Evolutionary conservation across 495 filamentous ascomycete species (phyloP).

Genomic region (Aspergillus sparsus): DNA sequence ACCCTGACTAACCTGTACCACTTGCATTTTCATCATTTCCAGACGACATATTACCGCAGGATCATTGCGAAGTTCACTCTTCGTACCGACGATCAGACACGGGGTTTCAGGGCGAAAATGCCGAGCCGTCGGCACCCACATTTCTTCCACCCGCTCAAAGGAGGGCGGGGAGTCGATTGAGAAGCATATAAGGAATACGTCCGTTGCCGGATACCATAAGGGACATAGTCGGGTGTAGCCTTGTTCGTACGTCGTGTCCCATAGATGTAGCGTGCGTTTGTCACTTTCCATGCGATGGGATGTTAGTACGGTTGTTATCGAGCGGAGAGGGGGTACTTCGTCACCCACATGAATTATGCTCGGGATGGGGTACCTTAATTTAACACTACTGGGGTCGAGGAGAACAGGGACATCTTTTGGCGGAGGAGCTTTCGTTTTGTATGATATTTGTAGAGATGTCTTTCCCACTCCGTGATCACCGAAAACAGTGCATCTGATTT

Average conservation of each 20-base stretch:
- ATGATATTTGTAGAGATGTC: neutral
- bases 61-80: constrained; percentile 4
- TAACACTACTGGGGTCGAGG: neutral
- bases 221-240: constrained; percentile 1
- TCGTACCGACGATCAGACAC: constrained; percentile 1
- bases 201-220: constrained; percentile 2
- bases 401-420: neutral
- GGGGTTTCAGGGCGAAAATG: neutral
- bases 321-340: neutral
- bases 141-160: neutral
- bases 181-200: constrained; percentile 5
- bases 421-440: neutral
- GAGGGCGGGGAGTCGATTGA: neutral
- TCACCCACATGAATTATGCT: neutral
- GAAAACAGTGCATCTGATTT: constrained; percentile 1
- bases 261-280: neutral
- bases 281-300: neutral
- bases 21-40: neutral
- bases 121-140: neutral
- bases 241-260: constrained; percentile 3
- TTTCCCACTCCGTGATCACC: constrained; percentile 5
- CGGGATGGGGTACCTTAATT: neutral
- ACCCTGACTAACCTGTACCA: neutral
- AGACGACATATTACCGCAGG: neutral
- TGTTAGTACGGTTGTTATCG: neutral